Evolutionary conservation across 805 yeast species (phyloP), one percentile per base, ranked within the genome.

Genomic region (Candida tibetensis): DNA sequence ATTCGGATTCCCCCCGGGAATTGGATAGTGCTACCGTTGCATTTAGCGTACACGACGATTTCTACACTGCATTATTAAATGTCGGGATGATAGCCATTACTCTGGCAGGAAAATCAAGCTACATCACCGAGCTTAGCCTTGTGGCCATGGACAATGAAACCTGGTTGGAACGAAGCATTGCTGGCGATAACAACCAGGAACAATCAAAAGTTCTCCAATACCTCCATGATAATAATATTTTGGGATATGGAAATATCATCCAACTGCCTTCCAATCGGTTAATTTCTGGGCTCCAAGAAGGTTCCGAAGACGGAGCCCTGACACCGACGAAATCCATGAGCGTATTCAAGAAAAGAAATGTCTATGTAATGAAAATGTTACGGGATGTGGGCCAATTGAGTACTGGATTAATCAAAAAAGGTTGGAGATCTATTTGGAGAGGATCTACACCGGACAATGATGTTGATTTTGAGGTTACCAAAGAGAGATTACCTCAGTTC

Each of bases 101-200:
- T n/a, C 79, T 82, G 36, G 81, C 85, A 0, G 81, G 85, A 2
- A 75, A 72, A 39, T 76, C 81, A 21, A 79, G 84, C 45, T 84
- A 81, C 54, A 72, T 81, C 28, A 72, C 77, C 34, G 88, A 83
- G 49, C 64, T 75, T 21, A 64, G 78, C 17, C 53, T 69, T 12
- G 62, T 83, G 2, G 53, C 58, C 0, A 53, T 73, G n/a, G 77
- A 77, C n/a, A 53, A 56, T 8, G 57, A 64, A 10, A 82, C 85
- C 0, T 84, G 81, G 77, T 42, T 82, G 14, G 84, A 79, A 36
- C 52, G 63, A 17, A 49, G 39, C 22, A 21, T 30, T 33, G 25
- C 9, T 10, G 25, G 25, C 25, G 25, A 7, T 10, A 7, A 7
- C 25, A 10, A 7, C 9, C 9, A 21, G 9, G 9, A 10, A 7